These are phyloP conservation scores for Xylariaceae sp. DNA, from an alignment of 2,329 filamentous ascomycete genomes.

Conservation along the genomic window DNA sequence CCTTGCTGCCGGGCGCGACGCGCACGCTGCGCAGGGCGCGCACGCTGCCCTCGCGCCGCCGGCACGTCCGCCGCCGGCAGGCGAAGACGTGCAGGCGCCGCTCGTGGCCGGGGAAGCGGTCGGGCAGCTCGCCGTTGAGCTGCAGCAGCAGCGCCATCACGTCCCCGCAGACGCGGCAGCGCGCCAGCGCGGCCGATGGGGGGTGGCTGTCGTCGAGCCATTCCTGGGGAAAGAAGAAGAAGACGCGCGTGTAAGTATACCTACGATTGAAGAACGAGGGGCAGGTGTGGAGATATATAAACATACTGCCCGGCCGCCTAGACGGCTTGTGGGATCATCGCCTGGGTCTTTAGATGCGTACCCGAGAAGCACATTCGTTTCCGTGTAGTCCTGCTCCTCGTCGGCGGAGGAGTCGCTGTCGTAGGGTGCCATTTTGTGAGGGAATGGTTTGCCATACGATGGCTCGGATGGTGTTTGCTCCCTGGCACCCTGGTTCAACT, in stretches of 20 bases:
- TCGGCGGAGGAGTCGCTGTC: conserved; percentile 79
- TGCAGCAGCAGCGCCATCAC: conserved; percentile 81
- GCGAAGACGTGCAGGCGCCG: conserved; percentile 80
- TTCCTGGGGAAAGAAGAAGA: conserved; percentile 42
- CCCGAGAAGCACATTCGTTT: conserved; percentile 83
- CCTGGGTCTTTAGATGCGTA: conserved; percentile 76
- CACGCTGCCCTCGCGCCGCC: conserved; percentile 75
- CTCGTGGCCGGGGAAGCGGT: conserved; percentile 79
- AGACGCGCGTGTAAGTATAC: conserved; percentile 11
- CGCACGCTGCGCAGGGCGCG: conserved; percentile 65
- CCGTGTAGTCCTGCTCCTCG: conserved; percentile 60
- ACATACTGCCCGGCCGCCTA: conserved; percentile 80
- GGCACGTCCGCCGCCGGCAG: conserved; percentile 71
- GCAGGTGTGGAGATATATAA: not conserved
- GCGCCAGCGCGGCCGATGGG: conserved; percentile 69
- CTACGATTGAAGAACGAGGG: not conserved
- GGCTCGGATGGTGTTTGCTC: no score
- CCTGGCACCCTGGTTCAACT: conserved; percentile 4
- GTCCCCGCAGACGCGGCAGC: conserved; percentile 80
- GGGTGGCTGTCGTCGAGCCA: conserved; percentile 71
- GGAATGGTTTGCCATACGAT: not conserved
- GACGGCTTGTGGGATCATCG: conserved; percentile 76
- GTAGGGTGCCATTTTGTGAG: conserved; percentile 40
- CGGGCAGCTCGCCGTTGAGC: conserved; percentile 82
- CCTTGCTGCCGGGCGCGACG: conserved; percentile 26